Evolutionary conservation across 495 filamentous ascomycete genomes (phyloP).

Genomic region (Thermothielavioides terrestris): DNA sequence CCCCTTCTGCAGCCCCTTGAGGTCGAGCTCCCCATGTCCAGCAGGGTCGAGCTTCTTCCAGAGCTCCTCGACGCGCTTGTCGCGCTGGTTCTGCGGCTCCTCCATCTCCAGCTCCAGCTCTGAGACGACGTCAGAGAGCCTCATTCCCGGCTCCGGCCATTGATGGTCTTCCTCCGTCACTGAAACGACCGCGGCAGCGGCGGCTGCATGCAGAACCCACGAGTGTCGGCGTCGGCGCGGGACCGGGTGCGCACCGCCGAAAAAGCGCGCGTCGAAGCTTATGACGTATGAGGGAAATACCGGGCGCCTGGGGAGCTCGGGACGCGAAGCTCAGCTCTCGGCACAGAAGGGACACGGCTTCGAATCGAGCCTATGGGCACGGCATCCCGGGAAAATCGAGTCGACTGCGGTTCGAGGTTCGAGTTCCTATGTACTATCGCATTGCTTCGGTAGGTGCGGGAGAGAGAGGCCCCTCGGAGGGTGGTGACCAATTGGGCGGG

Average conservation of each 20-base stretch:
- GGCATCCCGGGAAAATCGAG: conserved; percentile 1
- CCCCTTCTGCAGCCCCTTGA: conserved; percentile 73
- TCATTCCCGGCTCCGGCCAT: conserved; percentile 31
- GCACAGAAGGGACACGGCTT: not conserved
- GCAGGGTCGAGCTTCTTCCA: conserved; percentile 73
- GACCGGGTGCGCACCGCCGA: not conserved
- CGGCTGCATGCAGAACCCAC: not conserved
- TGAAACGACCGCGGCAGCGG: not conserved
- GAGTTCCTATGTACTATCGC: not conserved
- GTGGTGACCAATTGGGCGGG: conserved; percentile 11
- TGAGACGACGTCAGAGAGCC: conserved; percentile 34
- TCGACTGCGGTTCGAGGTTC: not conserved
- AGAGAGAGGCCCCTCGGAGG: not conserved
- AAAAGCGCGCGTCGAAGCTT: conserved; percentile 1
- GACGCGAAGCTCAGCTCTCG: not conserved
- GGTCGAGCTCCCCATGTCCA: conserved; percentile 68
- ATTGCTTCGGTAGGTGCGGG: conserved; percentile 3
- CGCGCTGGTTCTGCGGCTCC: conserved; percentile 63
- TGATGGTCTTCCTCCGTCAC: conserved; percentile 18
- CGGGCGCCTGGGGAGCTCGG: not conserved
- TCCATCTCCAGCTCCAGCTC: conserved; percentile 38
- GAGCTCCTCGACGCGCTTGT: conserved; percentile 67
- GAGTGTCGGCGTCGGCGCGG: not conserved
- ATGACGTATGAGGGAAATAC: conserved; percentile 21
- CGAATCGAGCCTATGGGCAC: conserved; percentile 1